These are phyloP conservation scores for Dispira simplex DNA, from an alignment of 192 early-diverging fungal species.

Conservation along the genomic window DNA sequence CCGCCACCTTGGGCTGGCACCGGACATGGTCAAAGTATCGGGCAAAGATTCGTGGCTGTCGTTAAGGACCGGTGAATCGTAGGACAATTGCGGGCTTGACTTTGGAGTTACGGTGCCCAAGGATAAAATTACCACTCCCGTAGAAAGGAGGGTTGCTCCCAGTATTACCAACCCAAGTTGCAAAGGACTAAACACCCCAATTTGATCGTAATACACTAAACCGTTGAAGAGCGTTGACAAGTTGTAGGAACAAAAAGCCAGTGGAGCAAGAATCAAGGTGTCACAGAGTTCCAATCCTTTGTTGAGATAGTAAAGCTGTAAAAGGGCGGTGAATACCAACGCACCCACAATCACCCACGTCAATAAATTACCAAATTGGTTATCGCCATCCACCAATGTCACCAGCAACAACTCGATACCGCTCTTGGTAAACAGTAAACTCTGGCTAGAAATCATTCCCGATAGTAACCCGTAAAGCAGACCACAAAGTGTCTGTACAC, in stretches of 20 bases:
- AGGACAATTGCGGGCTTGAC: not conserved
- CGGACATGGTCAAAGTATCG: too few species aligned
- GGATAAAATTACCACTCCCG: constrained; percentile 5
- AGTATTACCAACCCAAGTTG: constrained; percentile 32
- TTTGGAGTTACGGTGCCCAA: not conserved
- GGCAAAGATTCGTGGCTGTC: too few species aligned
- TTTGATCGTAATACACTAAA: constrained; percentile 62
- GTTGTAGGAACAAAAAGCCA: constrained; percentile 59
- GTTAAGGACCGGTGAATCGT: not conserved
- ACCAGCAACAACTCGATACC: constrained; percentile 54
- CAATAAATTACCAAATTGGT: constrained; percentile 51
- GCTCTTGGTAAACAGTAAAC: constrained; percentile 58
- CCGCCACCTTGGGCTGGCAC: too few species aligned
- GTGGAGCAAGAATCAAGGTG: constrained; percentile 56
- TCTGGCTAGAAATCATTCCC: constrained; percentile 57
- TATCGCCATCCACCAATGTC: constrained; percentile 31
- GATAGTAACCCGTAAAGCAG: constrained; percentile 47
- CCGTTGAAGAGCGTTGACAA: constrained; percentile 60
- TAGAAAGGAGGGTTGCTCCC: not conserved
- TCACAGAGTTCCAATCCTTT: constrained; percentile 53
- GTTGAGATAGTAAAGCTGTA: constrained; percentile 61
- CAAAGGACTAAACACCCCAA: constrained; percentile 34
- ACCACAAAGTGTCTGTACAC: constrained; percentile 22
- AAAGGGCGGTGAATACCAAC: constrained; percentile 32
- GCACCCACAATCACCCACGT: constrained; percentile 49